Conservation (phyloP, 2,329 filamentous ascomycete genomes). For the Madurella mycetomatis region DNA sequence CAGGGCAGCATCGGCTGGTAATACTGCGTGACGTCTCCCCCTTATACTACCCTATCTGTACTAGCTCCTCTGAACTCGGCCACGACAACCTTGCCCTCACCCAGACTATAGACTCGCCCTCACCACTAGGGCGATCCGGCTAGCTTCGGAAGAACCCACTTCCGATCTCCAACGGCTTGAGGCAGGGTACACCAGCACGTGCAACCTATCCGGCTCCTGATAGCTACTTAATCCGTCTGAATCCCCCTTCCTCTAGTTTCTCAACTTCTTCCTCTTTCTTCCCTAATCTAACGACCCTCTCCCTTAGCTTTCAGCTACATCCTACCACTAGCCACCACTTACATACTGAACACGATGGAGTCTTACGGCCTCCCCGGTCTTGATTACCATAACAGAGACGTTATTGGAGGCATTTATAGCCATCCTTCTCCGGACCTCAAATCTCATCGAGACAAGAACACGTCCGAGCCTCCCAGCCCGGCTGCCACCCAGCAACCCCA, state of each 20-base stretch:
- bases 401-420: too few species aligned
- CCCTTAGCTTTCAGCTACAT: not conserved
- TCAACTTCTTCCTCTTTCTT: not conserved
- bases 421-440: not conserved
- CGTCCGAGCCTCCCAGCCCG: not conserved
- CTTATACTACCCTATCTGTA: slow-evolving; percentile 3
- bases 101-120: slow-evolving; percentile 1
- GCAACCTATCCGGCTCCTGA: slow-evolving; percentile 1
- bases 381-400: too few species aligned
- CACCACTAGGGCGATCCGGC: slow-evolving; percentile 1
- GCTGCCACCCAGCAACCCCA: not conserved
- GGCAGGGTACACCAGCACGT: slow-evolving; percentile 1
- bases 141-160: slow-evolving; percentile 6
- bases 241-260: not conserved
- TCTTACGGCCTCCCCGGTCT: too few species aligned
- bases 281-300: not conserved
- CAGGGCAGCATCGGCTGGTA: not conserved
- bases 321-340: not conserved
- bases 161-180: slow-evolving; percentile 5
- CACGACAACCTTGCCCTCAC: slow-evolving; percentile 5
- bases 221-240: slow-evolving; percentile 3
- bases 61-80: not conserved
- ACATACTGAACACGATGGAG: not conserved
- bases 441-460: not conserved
- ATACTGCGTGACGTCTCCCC: not conserved